Base-by-base conservation (phyloP, 2,329 filamentous ascomycete genomes). In the Alternaria triticina region DNA sequence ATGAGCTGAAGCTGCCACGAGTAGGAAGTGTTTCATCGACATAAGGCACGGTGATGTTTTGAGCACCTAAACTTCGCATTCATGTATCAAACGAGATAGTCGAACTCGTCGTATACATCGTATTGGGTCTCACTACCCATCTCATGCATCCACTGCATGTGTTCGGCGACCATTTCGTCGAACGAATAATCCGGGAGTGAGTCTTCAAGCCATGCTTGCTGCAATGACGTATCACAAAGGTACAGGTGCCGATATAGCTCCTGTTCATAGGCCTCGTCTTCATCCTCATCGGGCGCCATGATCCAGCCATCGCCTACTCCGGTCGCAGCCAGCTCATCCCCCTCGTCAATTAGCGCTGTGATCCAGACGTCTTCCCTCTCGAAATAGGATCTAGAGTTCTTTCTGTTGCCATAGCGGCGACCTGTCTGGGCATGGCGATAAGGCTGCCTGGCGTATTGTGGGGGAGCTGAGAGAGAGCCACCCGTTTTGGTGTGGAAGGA, bases 61-160 rank as follows among this genome's bases (percentile, higher is more conserved):
- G 8, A 56, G 36, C 12, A 46, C 44, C 15, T 17, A 11, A 22
- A 30, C 15, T 22, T 27, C 11, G 30, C 55, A 20, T 15, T 54
- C 40, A 15, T 12, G 17, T 30, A 47, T 57, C 25, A 58, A 25
- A 49, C 25, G 27, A 54, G 49, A 30, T 23, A 59, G 17, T 50
- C 49, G 17, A 27, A 50, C 17, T 40, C 6, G 47, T 57, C 46
- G 12, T 52, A 49, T 11, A 6, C 43, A 12, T 55, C 33, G 22
- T 27, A 20, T n/a, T 52, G 57, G 8, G 55, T 36, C 8, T 63
- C 44, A 17, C 30, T 27, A 30, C 40, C 20, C 15, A 43, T 15
- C 20, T 64, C 58, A 9, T 17, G 33, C 64, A 66, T 66, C 61
- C 64, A 67, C 33, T 62, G 45, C 23, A 43, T 28, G 40, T 67